Percentiles rank a stretch among this genome's conserved stretches.
These are phyloP conservation scores for Podaxis sp. DNA, from an alignment of 768 basidiomycete species.

Conservation along the genomic window DNA sequence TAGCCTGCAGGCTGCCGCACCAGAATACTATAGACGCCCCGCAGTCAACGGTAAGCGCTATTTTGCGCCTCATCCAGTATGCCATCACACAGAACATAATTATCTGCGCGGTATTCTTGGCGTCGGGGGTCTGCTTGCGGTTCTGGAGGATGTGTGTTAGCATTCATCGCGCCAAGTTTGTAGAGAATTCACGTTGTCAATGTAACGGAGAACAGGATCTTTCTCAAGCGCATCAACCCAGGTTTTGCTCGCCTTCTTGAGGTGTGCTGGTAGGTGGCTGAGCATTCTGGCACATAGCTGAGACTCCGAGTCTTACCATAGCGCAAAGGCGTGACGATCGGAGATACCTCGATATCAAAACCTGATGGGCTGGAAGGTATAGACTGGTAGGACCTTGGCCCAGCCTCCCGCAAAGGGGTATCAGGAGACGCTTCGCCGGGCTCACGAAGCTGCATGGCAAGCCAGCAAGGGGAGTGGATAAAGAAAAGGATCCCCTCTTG, in stretches of 20 bases:
- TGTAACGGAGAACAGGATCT: conserved; percentile 19
- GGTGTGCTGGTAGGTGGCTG: conserved; percentile 13
- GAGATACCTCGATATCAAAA: conserved; percentile 8
- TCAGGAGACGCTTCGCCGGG: not conserved
- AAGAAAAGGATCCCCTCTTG: no score
- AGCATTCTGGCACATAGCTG: not conserved
- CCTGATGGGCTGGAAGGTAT: not conserved
- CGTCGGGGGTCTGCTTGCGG: conserved; percentile 9
- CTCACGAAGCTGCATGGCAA: conserved; percentile 3
- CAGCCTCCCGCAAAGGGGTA: not conserved
- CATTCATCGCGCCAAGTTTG: not conserved
- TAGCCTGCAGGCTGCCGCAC: conserved; percentile 9
- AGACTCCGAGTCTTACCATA: not conserved
- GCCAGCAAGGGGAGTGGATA: not conserved
- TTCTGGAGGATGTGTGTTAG: conserved; percentile 1
- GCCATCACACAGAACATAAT: conserved; percentile 13
- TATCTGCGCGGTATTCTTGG: conserved; percentile 7
- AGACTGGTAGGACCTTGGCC: not conserved
- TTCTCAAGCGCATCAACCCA: conserved; percentile 18
- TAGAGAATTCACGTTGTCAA: conserved; percentile 13
- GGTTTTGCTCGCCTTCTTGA: conserved; percentile 20
- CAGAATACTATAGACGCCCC: conserved; percentile 17
- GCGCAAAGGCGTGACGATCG: conserved; percentile 10
- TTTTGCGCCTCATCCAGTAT: conserved; percentile 14
- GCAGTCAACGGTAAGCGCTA: conserved; percentile 18